Evolutionary conservation across 805 yeast species (phyloP).

Genomic region (Starmerella cellae): DNA sequence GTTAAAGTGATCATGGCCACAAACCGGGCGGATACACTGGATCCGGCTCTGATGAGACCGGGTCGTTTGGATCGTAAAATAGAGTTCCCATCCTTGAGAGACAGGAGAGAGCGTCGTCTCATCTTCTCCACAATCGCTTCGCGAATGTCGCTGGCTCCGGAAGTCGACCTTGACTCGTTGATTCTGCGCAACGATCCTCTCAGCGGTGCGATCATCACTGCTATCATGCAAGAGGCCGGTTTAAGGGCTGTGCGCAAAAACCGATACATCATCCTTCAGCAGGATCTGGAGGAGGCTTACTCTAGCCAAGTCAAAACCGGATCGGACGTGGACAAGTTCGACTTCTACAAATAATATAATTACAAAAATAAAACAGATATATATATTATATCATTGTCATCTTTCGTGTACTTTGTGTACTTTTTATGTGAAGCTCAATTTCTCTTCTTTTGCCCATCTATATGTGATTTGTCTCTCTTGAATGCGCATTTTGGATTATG

Average conservation of each 20-base stretch:
- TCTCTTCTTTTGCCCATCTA: too few relatives aligned
- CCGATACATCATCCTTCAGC: slow-evolving; percentile 89
- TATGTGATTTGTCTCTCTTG: too few relatives aligned
- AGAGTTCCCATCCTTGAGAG: slow-evolving; percentile 91
- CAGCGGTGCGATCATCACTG: slow-evolving; percentile 93
- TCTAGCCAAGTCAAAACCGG: slow-evolving; percentile 93
- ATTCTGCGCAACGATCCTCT: slow-evolving; percentile 92
- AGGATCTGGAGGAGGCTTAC: slow-evolving; percentile 95
- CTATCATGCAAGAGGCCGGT: slow-evolving; percentile 99
- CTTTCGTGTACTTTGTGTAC: too few relatives aligned
- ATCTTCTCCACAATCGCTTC: slow-evolving; percentile 91
- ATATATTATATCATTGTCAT: too few relatives aligned
- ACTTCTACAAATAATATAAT: slow-evolving; percentile 86
- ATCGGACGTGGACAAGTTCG: slow-evolving; percentile 91
- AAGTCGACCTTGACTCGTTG: slow-evolving; percentile 86
- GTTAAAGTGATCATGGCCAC: slow-evolving; percentile 99
- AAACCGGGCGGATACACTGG: slow-evolving; percentile 96
- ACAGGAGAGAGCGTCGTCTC: slow-evolving; percentile 93
- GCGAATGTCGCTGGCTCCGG: slow-evolving; percentile 97
- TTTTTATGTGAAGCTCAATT: too few relatives aligned
- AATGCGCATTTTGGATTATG: too few relatives aligned
- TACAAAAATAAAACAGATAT: too few relatives aligned
- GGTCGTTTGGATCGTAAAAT: slow-evolving; percentile 97
- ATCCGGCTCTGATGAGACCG: slow-evolving; percentile 95
- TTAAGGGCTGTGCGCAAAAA: slow-evolving; percentile 96